Evolutionary conservation across 2,329 filamentous ascomycete genomes (phyloP).

Genomic region (Colletotrichum sojae): DNA sequence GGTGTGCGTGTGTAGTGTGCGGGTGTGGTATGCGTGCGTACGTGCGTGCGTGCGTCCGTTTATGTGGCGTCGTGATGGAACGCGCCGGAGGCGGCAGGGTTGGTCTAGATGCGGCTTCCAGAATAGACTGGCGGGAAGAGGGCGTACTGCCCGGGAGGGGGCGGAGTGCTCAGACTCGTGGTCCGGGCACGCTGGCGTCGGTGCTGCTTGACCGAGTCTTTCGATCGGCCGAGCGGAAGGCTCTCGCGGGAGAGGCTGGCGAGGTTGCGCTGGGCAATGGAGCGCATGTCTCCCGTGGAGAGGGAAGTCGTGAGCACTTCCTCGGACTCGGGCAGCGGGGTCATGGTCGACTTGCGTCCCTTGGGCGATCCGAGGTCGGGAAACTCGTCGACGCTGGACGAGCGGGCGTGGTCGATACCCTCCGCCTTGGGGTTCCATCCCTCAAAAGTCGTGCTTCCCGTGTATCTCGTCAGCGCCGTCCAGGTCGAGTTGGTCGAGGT

Average conservation of each 20-base stretch:
- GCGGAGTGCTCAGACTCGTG: slow-evolving; percentile 60
- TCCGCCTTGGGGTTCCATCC: slow-evolving; percentile 48
- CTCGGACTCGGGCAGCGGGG: slow-evolving; percentile 37
- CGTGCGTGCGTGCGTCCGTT: neutral
- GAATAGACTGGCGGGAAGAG: slow-evolving; percentile 56
- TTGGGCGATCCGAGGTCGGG: slow-evolving; percentile 41
- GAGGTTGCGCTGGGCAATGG: slow-evolving; percentile 21
- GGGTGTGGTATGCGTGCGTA: neutral
- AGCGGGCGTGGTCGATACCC: slow-evolving; percentile 49
- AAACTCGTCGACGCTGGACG: slow-evolving; percentile 43
- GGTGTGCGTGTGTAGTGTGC: neutral
- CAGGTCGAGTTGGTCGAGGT: slow-evolving; percentile 67
- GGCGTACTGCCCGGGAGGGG: slow-evolving; percentile 63
- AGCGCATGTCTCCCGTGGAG: slow-evolving; percentile 36
- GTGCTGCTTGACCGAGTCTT: slow-evolving; percentile 47
- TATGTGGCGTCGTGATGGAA: neutral
- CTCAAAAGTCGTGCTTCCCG: slow-evolving; percentile 62
- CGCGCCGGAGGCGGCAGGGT: neutral
- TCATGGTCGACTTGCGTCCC: slow-evolving; percentile 29
- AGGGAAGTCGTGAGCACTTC: slow-evolving; percentile 32
- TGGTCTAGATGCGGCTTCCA: slow-evolving; percentile 50
- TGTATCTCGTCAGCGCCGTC: slow-evolving; percentile 68
- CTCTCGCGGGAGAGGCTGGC: slow-evolving; percentile 48
- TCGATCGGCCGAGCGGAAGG: slow-evolving; percentile 47
- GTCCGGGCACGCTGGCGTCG: slow-evolving; percentile 61